Conservation (phyloP, 306 rosid species). For the Cucurbita maxima region DNA sequence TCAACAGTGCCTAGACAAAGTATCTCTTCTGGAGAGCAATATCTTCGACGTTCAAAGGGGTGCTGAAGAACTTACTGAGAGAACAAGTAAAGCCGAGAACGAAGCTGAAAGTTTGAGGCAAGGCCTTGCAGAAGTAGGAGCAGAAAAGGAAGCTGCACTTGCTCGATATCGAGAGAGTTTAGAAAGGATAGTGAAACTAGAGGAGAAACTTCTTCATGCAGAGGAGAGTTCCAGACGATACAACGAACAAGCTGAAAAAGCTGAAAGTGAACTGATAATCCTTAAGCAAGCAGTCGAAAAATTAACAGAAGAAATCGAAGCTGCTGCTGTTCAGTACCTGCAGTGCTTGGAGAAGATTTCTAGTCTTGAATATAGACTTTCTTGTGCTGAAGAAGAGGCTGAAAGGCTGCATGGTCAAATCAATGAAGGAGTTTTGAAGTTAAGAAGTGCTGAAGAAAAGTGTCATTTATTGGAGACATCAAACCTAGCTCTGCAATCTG, state of each 20-base stretch:
- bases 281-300: constrained; percentile 43
- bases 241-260: constrained; percentile 41
- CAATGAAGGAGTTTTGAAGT: constrained; percentile 35
- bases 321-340: constrained; percentile 45
- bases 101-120: constrained; percentile 47
- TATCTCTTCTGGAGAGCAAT: constrained; percentile 48
- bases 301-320: constrained; percentile 66
- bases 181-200: constrained; percentile 41
- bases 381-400: constrained; percentile 55
- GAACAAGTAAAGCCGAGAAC: constrained; percentile 46
- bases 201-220: constrained; percentile 37
- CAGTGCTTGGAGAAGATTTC: constrained; percentile 62
- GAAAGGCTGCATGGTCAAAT: constrained; percentile 38
- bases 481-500: constrained; percentile 54
- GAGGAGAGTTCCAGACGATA: constrained; percentile 42
- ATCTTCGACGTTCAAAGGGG: constrained; percentile 32
- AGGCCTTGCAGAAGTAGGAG: constrained; percentile 45
- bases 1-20: constrained; percentile 50
- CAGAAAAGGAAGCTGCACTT: constrained; percentile 67
- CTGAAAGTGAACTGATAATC: constrained; percentile 41
- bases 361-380: constrained; percentile 50
- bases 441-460: constrained; percentile 44
- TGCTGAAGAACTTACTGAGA: constrained; percentile 44
- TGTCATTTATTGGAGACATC: constrained; percentile 54
- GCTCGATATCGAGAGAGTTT: constrained; percentile 32